These are phyloP conservation scores for Paecilomyces sp. DNA, from an alignment of 2,329 filamentous ascomycete species.

Conservation along the genomic window DNA sequence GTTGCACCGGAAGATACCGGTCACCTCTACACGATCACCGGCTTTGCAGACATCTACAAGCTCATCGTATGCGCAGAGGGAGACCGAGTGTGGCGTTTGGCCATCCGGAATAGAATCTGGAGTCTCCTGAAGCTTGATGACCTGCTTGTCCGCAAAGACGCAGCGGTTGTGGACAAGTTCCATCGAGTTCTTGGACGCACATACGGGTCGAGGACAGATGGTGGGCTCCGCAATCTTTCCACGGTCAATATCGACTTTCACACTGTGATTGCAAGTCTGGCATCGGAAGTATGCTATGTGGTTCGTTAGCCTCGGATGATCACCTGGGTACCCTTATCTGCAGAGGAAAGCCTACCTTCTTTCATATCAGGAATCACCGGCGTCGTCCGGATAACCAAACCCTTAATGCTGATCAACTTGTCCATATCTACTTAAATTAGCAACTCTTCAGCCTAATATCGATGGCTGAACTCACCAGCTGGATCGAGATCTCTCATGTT, in stretches of 20 bases:
- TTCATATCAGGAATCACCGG: slow-evolving; percentile 99
- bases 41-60: slow-evolving; percentile 97
- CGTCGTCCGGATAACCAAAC: slow-evolving; percentile 89
- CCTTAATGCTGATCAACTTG: slow-evolving; percentile 89
- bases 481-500: slow-evolving; percentile 95
- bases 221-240: slow-evolving; percentile 95
- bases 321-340: neutral
- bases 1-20: slow-evolving; percentile 92
- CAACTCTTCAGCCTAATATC: neutral
- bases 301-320: slow-evolving; percentile 9
- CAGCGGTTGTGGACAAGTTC: slow-evolving; percentile 96
- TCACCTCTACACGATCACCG: slow-evolving; percentile 90
- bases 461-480: slow-evolving; percentile 44
- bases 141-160: slow-evolving; percentile 91
- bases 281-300: slow-evolving; percentile 84
- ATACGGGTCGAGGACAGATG: slow-evolving; percentile 74
- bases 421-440: slow-evolving; percentile 66
- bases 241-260: slow-evolving; percentile 85
- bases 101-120: slow-evolving; percentile 91
- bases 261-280: slow-evolving; percentile 83
- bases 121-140: slow-evolving; percentile 97
- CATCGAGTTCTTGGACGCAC: slow-evolving; percentile 88
- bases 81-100: slow-evolving; percentile 95
- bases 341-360: slow-evolving; percentile 48
- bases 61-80: slow-evolving; percentile 92